Evolutionary conservation across 2,329 filamentous ascomycete species (phyloP), one percentile per base, ranked within the genome.

Genomic region (Colletotrichum tanaceti): DNA sequence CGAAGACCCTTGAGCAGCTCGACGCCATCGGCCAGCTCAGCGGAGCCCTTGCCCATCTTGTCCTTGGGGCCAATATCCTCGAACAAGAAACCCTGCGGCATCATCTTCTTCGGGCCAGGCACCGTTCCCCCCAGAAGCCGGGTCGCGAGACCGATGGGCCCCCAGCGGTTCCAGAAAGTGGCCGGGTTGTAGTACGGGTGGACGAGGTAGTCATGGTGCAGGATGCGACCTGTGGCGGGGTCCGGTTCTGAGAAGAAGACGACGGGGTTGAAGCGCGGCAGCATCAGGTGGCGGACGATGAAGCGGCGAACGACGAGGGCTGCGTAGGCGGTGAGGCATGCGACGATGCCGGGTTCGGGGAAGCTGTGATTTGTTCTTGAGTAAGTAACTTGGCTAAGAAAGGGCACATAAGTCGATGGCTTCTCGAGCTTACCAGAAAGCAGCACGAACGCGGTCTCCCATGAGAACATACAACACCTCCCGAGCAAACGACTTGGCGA

Each of bases 131-230:
- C 85, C 53, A 76, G 71, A 9, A 79, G 57, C 74, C 83, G 76
- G 22, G 80, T 75, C 4, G 87, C 65, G 82, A 84, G 84, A 0
- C 84, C 89, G 68, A 77, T 76, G 0, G 84, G 89, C 2, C 87
- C 87, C 88, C 86, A 93, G 67, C 87, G 86, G 73, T 84, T 87
- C 87, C 84, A 87, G 47, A 86, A 76, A 0, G 86, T 90, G 35
- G 83, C 83, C 69, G 85, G 83, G 28, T 87, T 82, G 77, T 92
- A 93, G 78, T 87, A 92, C 2, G 91, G 91, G 54, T 88, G 85
- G 13, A 87, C 86, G 32, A 89, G 83, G 78, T 88, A 92, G 44
- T 81, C 72, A 0, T 79, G 72, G 76, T 73, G 76, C 61, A 84
- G 81, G 70, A 88, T 83, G 3, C 86, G 84, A 0, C 86, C 86